Base-by-base conservation (phyloP, 2,329 filamentous ascomycete genomes). In the Lachnellula cervina region DNA sequence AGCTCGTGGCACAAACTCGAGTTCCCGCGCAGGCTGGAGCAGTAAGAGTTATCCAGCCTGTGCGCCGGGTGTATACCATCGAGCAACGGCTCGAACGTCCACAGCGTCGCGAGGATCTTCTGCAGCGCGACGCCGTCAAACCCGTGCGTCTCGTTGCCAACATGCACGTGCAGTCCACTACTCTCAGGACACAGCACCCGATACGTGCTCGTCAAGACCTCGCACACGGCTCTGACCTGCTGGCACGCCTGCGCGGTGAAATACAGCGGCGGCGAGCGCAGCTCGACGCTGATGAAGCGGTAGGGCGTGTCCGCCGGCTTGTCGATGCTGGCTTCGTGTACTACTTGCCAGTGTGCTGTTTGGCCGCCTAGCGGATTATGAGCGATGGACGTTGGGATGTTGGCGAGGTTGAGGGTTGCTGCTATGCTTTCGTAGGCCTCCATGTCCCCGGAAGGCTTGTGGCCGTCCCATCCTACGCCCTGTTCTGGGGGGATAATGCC, bases 101-200 rank as follows among this genome's bases (percentile, higher is more conserved):
- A 62, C 14, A 63, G 51, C 3, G 65, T 44, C 0, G 60, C 61
- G 25, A 69, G 40, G 9, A 71, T 32, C 32, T 69, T 70, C 53
- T 64, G 63, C n/a, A 72, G 38, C 1, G 62, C 61, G 7, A 52
- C 28, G 13, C 66, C 42, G 6, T 51, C 52, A 38, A 70, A 69
- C 0, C 62, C 61, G 4, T 58, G 28, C n/a, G 32, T 40, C 1
- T 59, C 62, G 25, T 68, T 64, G 4, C 68, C 68, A 23, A 72
- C 58, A 50, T 72, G 69, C 17, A 71, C 61, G 47, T 72, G 69
- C 1, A 69, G 34, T 0, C 66, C 68, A 4, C 52, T 23, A 50
- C 69, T 69, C 42, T 55, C 51, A 11, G 28, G 28, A 11, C 28
- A 32, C n/a, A 60, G 48, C 7, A 69, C 37, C 6, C 63, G 54